Evolutionary conservation across 164 flowering plant species (phyloP).

Genomic region (Magnolia officinalis): DNA sequence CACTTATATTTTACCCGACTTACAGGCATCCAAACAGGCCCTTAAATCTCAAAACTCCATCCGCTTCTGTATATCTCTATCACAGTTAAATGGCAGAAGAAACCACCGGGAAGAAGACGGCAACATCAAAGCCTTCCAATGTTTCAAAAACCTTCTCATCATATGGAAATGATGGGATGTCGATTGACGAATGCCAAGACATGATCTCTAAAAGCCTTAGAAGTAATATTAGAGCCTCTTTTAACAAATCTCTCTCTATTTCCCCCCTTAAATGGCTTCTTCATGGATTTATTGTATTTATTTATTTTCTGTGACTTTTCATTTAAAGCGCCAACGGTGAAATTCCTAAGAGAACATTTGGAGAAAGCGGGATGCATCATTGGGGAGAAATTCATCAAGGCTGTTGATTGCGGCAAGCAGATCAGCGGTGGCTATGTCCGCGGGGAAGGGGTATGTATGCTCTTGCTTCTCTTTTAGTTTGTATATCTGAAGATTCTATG

Average conservation of each 20-base stretch:
- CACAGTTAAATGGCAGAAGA: conserved; percentile 26
- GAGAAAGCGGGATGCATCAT: conserved; percentile 69
- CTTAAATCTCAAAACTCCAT: neutral
- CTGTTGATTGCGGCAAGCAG: conserved; percentile 48
- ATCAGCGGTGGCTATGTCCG: conserved; percentile 64
- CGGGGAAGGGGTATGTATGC: conserved; percentile 63
- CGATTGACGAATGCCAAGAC: conserved; percentile 60
- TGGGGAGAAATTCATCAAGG: conserved; percentile 63
- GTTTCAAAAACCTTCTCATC: conserved; percentile 19
- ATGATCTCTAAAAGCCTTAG: conserved; percentile 68
- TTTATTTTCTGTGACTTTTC: neutral
- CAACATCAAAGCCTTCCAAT: neutral
- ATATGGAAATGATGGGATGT: conserved; percentile 39
- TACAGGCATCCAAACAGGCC: too few relatives aligned
- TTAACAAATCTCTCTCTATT: neutral
- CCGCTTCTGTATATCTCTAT: neutral
- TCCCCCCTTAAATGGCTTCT: neutral
- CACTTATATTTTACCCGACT: too few relatives aligned
- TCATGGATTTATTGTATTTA: neutral
- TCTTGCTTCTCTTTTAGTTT: neutral
- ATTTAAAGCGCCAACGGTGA: conserved; percentile 72
- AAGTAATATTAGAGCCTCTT: conserved; percentile 32
- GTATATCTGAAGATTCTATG: too few relatives aligned
- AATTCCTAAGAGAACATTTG: conserved; percentile 68
- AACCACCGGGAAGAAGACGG: conserved; percentile 2